A percentile compares a stretch with the other conserved stretches of the same genome.
Conservation (phyloP, 2,329 filamentous ascomycete genomes). For the Talaromyces piceae region DNA sequence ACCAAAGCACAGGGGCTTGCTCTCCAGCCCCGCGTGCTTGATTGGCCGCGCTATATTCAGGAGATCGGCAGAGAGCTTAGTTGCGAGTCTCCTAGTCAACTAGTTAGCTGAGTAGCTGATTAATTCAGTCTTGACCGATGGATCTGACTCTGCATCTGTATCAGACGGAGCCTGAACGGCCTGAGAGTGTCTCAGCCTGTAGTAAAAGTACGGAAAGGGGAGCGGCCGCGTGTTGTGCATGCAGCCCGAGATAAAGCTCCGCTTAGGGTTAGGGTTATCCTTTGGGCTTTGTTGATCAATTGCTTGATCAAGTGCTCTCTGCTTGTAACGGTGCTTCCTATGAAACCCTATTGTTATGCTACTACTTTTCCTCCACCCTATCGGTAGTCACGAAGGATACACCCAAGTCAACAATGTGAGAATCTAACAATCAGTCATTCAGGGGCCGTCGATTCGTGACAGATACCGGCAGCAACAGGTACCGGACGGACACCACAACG, state of each 20-base stretch:
- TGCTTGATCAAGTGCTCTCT: too few relatives aligned
- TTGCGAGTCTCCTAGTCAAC: neutral
- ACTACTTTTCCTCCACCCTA: neutral
- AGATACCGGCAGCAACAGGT: neutral
- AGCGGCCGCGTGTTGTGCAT: neutral
- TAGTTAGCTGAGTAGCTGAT: too few relatives aligned
- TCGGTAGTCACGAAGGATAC: neutral
- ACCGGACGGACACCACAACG: neutral
- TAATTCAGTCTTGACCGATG: too few relatives aligned
- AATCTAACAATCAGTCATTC: too few relatives aligned
- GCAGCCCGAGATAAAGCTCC: neutral
- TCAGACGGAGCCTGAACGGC: too few relatives aligned
- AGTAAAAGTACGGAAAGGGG: neutral
- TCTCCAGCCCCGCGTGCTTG: neutral
- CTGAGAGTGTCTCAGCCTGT: neutral
- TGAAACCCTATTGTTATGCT: neutral
- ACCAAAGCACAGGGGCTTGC: constrained; percentile 1
- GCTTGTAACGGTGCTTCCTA: neutral
- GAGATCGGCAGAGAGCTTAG: neutral
- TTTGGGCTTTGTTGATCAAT: neutral
- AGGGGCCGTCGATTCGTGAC: neutral
- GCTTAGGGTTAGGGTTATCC: neutral
- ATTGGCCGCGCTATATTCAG: neutral
- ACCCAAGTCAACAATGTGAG: neutral
- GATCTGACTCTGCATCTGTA: too few relatives aligned